Conservation (phyloP, 176 grass and related monocot genomes). For the Phyllostachys edulis region DNA sequence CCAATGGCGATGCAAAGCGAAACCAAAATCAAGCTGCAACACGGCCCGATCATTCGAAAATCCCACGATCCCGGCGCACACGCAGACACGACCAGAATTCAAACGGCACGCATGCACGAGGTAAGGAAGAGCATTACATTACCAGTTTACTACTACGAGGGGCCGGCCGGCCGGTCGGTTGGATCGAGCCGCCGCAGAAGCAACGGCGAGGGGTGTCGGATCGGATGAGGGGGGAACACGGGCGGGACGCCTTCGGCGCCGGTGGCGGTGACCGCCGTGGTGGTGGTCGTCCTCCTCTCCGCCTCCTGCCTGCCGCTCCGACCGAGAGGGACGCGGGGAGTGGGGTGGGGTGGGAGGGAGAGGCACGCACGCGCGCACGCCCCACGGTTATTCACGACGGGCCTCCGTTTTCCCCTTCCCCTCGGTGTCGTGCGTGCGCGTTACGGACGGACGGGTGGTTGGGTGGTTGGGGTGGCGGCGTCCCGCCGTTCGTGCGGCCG, state of each 20-base stretch:
- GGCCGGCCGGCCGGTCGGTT: constrained; percentile 2
- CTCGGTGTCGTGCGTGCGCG: neutral
- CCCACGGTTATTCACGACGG: constrained; percentile 39
- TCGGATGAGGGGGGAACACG: constrained; percentile 10
- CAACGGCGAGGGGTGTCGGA: neutral
- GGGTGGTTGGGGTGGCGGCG: no score
- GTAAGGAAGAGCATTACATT: neutral
- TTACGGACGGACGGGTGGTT: neutral
- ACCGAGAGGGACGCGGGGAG: constrained; percentile 11
- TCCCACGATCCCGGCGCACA: neutral
- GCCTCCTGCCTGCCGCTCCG: constrained; percentile 15
- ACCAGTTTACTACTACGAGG: neutral
- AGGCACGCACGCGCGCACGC: constrained; percentile 37
- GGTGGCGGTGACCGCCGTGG: neutral
- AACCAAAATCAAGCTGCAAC: neutral
- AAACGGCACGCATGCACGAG: neutral
- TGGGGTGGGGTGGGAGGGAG: neutral
- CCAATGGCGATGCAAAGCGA: neutral
- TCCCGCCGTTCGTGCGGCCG: neutral
- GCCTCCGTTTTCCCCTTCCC: constrained; percentile 10
- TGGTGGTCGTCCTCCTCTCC: constrained; percentile 9
- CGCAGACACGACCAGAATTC: neutral
- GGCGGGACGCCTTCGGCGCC: constrained; percentile 27
- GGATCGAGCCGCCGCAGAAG: constrained; percentile 20
- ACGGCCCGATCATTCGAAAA: neutral